Evolutionary conservation across 1,284 basidiomycete species (phyloP), one percentile per base, ranked within the genome.

Genomic region (Mycena sp.): DNA sequence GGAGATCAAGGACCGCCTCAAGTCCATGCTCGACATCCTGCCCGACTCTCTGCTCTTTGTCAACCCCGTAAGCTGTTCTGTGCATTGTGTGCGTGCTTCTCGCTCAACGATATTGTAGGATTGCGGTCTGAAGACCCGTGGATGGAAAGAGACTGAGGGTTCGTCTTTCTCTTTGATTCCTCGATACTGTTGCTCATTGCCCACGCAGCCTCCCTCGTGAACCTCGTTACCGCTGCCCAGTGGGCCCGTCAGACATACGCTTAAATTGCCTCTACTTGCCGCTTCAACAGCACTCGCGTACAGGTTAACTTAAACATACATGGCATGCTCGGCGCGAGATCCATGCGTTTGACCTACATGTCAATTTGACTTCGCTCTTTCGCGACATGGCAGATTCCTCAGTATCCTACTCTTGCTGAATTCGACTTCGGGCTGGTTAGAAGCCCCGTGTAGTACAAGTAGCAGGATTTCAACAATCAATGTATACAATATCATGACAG

Each of bases 1-100:
- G 79, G 98, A 99, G 86, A 97, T 99, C 85, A 91, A 91, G 83
- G 92, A 97, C 73, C 94, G 96, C 74, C 87, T 99, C 78, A 87
- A 88, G 79, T 82, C 89, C 69, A 96, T 97, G 87, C 88, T 93
- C 71, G 81, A 83, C 65, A 90, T 92, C 73, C 88, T 97, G 71
- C 89, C 92, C 66, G 84, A 86, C 71, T 86, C 91, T 67, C 85
- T 95, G 64, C 87, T 94, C 79, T 94, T 96, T 78, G 85, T 99
- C 82, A 99, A 99, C 88, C 97, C 98, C 65, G 58, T 60, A 43
- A 48, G 58, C 54, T 30, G 35, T 25, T 1, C 25, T 19, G 14
- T 32, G n/a, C 16, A 25, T 0, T 4, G 5, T 14, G 7, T 25
- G 4, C 14, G 7, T 25, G 23, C 4, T 16, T 29, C 44, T 49